Evolutionary conservation across 345 rosid genomes (phyloP).

Genomic region (Psidium friedrichsthalianum): DNA sequence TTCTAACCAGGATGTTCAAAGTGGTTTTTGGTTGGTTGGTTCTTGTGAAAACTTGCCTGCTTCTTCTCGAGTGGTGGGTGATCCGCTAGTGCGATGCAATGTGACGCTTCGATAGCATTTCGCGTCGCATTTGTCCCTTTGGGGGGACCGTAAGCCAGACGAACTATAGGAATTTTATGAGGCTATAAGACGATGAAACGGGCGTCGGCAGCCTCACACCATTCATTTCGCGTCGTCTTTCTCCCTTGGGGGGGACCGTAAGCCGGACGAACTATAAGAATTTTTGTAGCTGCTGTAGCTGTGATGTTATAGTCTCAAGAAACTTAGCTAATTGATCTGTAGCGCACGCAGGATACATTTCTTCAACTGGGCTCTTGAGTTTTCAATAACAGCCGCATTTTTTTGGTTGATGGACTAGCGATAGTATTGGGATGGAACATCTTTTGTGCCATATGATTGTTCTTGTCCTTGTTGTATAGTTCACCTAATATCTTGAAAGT

Average conservation of each 20-base stretch:
- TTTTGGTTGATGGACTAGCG: neutral
- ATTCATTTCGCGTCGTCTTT: too few relatives aligned
- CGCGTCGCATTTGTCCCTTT: neutral
- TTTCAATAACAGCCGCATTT: neutral
- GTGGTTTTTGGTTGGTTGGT: neutral
- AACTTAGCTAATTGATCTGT: neutral
- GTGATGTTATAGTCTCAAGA: neutral
- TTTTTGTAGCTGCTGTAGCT: too few relatives aligned
- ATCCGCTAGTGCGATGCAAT: neutral
- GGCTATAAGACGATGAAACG: neutral
- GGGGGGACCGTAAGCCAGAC: neutral
- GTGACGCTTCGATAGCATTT: neutral
- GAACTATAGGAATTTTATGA: neutral
- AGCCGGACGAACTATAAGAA: too few relatives aligned
- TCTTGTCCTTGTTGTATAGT: neutral
- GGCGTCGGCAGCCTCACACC: neutral
- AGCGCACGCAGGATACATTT: neutral
- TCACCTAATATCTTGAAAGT: neutral
- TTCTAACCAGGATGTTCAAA: neutral
- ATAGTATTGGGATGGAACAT: neutral
- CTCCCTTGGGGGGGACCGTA: too few relatives aligned
- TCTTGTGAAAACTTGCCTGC: neutral
- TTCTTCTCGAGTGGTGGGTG: neutral
- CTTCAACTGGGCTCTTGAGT: neutral
- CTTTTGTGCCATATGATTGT: neutral